Conservation (phyloP, 2,329 filamentous ascomycete species). For the Ophiocordyceps camponoti-leonardi region DNA sequence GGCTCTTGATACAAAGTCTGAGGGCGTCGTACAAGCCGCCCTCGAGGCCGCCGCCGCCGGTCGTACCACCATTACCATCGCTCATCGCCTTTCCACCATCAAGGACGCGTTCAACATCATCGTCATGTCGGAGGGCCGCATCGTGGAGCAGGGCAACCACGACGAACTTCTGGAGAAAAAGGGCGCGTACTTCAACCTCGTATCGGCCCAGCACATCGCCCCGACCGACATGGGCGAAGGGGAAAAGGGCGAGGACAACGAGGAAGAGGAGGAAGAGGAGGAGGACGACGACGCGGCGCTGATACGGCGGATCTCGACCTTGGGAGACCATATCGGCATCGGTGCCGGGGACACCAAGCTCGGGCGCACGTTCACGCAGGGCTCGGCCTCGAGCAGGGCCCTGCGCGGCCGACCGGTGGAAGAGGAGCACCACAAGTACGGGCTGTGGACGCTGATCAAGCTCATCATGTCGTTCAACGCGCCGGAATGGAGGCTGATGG, state of each 20-base stretch:
- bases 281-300: conserved; percentile 16
- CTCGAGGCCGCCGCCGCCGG: conserved; percentile 42
- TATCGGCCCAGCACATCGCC: conserved; percentile 43
- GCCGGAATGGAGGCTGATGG: conserved; percentile 54
- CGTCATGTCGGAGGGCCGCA: conserved; percentile 52
- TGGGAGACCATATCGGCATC: conserved; percentile 17
- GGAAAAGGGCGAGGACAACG: conserved; percentile 11
- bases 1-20: conserved; percentile 37
- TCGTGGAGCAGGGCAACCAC: conserved; percentile 62
- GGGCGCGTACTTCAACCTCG: conserved; percentile 51
- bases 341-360: conserved; percentile 7
- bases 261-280: conserved; percentile 5
- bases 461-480: conserved; percentile 68
- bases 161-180: conserved; percentile 46
- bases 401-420: conserved; percentile 37
- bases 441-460: conserved; percentile 59
- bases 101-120: conserved; percentile 64
- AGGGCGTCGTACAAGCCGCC: conserved; percentile 45
- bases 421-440: conserved; percentile 37
- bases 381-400: conserved; percentile 53
- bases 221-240: conserved; percentile 28
- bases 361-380: conserved; percentile 31
- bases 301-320: conserved; percentile 28
- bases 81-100: conserved; percentile 59
- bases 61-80: conserved; percentile 57